These are phyloP conservation scores for Epichloe uncinata DNA, from an alignment of 2,329 filamentous ascomycete species.

Conservation along the genomic window DNA sequence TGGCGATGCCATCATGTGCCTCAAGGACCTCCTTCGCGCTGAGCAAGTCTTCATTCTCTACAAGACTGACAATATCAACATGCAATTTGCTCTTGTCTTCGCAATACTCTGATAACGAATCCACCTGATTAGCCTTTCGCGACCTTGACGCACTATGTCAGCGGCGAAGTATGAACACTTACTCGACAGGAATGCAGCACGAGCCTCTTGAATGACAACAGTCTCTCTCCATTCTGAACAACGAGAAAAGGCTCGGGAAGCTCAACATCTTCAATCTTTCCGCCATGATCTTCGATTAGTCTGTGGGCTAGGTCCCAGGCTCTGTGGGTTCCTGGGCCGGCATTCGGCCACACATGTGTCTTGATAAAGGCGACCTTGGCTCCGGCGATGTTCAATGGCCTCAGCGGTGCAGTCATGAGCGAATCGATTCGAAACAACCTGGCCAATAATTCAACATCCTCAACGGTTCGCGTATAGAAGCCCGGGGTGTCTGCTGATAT, in stretches of 20 bases:
- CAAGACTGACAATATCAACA: constrained; percentile 30
- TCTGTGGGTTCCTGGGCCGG: constrained; percentile 27
- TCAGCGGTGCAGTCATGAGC: constrained; percentile 20
- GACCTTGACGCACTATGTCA: neutral
- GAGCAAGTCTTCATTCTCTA: constrained; percentile 32
- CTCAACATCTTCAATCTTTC: constrained; percentile 40
- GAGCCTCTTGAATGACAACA: constrained; percentile 5
- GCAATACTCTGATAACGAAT: constrained; percentile 40
- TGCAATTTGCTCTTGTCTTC: constrained; percentile 33
- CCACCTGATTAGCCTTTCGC: neutral
- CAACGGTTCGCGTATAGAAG: constrained; percentile 42
- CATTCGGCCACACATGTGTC: constrained; percentile 37
- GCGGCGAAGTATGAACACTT: neutral
- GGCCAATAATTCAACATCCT: constrained; percentile 43
- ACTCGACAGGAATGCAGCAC: constrained; percentile 8
- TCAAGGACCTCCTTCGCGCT: constrained; percentile 35
- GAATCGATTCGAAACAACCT: constrained; percentile 40
- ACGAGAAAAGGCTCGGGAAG: constrained; percentile 35
- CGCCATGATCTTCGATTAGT: constrained; percentile 33
- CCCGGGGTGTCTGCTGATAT: constrained; percentile 49
- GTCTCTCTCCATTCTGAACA: constrained; percentile 32
- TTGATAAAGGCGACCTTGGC: constrained; percentile 41
- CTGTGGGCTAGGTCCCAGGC: constrained; percentile 28
- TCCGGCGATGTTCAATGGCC: constrained; percentile 25
- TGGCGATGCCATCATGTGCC: constrained; percentile 39